These are phyloP conservation scores for Penicillium longicatenatum DNA, from an alignment of 495 filamentous ascomycete species.

Conservation along the genomic window DNA sequence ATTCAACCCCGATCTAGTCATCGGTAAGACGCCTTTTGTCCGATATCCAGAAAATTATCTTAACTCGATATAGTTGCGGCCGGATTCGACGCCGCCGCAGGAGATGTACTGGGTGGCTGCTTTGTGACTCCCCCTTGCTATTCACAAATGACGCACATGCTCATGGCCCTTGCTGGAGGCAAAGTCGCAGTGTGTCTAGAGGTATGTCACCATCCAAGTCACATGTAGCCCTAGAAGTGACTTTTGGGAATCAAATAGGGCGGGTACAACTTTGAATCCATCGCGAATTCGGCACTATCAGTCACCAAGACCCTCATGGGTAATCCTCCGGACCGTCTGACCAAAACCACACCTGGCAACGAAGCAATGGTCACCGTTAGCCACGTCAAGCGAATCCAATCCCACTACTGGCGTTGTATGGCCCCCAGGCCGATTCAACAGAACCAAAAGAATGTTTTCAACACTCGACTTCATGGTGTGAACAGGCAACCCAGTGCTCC, in stretches of 20 bases:
- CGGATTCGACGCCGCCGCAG: conserved; percentile 93
- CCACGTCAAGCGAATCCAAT: conserved; percentile 57
- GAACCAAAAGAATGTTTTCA: conserved; percentile 24
- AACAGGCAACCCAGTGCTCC: not conserved
- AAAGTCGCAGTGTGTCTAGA: conserved; percentile 91
- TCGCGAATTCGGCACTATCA: conserved; percentile 86
- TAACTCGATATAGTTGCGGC: conserved; percentile 66
- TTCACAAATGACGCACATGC: conserved; percentile 98
- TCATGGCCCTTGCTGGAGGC: conserved; percentile 92
- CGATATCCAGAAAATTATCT: not conserved
- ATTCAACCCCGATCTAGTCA: conserved; percentile 92
- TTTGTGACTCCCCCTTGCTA: conserved; percentile 90
- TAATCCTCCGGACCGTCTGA: conserved; percentile 79
- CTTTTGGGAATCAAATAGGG: conserved; percentile 51
- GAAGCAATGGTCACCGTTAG: conserved; percentile 52
- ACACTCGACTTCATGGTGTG: conserved; percentile 58
- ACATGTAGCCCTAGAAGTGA: not conserved
- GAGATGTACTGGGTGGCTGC: conserved; percentile 89
- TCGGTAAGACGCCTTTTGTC: conserved; percentile 49
- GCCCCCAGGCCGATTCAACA: conserved; percentile 47
- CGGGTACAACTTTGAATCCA: conserved; percentile 91
- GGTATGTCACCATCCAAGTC: conserved; percentile 33
- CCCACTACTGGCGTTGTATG: conserved; percentile 61
- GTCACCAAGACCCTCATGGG: conserved; percentile 94
- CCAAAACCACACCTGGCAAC: conserved; percentile 46